Evolutionary conservation across 306 rosid genomes (phyloP).

Genomic region (Pachyrhizus erosus): DNA sequence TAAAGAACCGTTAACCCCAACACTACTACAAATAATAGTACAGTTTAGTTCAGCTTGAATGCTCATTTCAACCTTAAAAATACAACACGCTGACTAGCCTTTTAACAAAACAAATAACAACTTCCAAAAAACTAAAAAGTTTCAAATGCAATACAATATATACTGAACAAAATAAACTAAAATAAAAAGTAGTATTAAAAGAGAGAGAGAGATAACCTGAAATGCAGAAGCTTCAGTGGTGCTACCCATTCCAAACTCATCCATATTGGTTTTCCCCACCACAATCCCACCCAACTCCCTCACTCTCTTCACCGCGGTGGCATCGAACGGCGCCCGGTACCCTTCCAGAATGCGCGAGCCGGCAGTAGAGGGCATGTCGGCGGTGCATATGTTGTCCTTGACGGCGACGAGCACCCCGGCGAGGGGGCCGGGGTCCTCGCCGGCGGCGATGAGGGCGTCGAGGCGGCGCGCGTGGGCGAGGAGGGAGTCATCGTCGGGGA

Average conservation of each 20-base stretch:
- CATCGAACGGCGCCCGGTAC: slow-evolving; percentile 86
- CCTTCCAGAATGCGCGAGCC: slow-evolving; percentile 84
- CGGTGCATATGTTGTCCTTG: slow-evolving; percentile 92
- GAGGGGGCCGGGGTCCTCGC: slow-evolving; percentile 75
- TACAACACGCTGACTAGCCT: not conserved
- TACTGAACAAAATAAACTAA: not conserved
- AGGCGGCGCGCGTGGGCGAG: slow-evolving; percentile 60
- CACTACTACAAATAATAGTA: too few relatives aligned
- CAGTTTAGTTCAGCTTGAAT: not conserved
- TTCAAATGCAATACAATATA: not conserved
- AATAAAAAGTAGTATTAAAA: not conserved
- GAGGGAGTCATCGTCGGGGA: slow-evolving; percentile 55
- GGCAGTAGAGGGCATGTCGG: slow-evolving; percentile 88
- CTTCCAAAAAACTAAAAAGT: not conserved
- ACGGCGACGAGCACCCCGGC: slow-evolving; percentile 89
- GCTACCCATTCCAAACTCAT: slow-evolving; percentile 99
- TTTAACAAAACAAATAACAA: not conserved
- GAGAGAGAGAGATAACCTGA: slow-evolving; percentile 60
- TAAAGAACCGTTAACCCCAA: too few relatives aligned
- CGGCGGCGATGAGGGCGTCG: slow-evolving; percentile 58
- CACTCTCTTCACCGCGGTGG: slow-evolving; percentile 79
- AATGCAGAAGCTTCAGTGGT: slow-evolving; percentile 95
- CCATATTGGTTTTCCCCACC: slow-evolving; percentile 93
- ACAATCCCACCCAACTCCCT: slow-evolving; percentile 83
- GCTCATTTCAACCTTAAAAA: not conserved